These are phyloP conservation scores for Fraxinus velutina DNA, from an alignment of 305 asterid genomes.

Conservation along the genomic window DNA sequence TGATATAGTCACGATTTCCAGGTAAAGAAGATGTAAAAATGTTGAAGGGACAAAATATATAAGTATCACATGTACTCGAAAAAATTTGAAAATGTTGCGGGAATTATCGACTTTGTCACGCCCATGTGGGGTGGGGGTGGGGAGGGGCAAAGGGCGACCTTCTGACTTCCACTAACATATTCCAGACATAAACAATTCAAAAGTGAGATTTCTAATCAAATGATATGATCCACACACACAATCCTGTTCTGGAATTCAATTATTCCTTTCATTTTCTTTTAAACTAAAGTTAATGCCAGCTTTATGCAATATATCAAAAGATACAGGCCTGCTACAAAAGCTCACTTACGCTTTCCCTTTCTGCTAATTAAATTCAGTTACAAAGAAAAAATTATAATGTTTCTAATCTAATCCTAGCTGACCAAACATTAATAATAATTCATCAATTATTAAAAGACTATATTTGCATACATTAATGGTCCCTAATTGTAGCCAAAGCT, in stretches of 20 bases:
- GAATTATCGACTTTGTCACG: not conserved
- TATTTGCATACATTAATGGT: slow-evolving; percentile 29
- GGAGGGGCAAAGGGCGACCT: not conserved
- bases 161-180: slow-evolving; percentile 71
- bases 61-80: not conserved
- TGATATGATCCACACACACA: slow-evolving; percentile 14
- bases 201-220: slow-evolving; percentile 71
- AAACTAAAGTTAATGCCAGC: slow-evolving; percentile 48
- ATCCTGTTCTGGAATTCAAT: slow-evolving; percentile 58
- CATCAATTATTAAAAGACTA: slow-evolving; percentile 56
- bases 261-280: slow-evolving; percentile 39
- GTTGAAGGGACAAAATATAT: no score
- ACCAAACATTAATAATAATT: slow-evolving; percentile 42
- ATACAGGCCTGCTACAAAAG: slow-evolving; percentile 32
- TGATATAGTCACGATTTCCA: not conserved
- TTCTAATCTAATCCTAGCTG: slow-evolving; percentile 19
- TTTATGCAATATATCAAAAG: slow-evolving; percentile 29
- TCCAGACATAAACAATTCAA: slow-evolving; percentile 73
- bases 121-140: no score
- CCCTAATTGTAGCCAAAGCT: slow-evolving; percentile 35
- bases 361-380: slow-evolving; percentile 14
- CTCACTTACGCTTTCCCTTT: slow-evolving; percentile 26
- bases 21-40: not conserved
- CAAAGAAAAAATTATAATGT: slow-evolving; percentile 25
- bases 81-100: not conserved